A percentile compares a stretch with the other conserved stretches of the same genome.
These are phyloP conservation scores for Nigrospora osmanthi DNA, from an alignment of 2,329 filamentous ascomycete species.

Conservation along the genomic window DNA sequence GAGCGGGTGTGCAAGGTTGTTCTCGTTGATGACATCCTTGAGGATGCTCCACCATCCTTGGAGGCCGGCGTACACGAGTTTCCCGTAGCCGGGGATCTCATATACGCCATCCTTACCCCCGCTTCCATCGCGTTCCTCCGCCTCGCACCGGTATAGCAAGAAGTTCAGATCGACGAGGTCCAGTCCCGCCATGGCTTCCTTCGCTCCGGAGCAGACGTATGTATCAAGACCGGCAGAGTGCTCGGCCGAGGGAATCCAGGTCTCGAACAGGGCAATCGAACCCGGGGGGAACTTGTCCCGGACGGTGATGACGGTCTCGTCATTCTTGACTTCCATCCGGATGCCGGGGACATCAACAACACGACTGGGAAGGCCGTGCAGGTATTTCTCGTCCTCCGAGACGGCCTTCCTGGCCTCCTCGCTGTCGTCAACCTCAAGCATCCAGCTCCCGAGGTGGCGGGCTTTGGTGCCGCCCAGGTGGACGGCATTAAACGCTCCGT, in stretches of 20 bases:
- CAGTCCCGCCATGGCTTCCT: slow-evolving; percentile 67
- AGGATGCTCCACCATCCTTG: slow-evolving; percentile 98
- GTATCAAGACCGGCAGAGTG: slow-evolving; percentile 77
- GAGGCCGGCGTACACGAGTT: slow-evolving; percentile 88
- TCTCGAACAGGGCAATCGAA: slow-evolving; percentile 92
- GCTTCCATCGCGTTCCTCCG: slow-evolving; percentile 76
- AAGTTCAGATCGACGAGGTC: slow-evolving; percentile 83
- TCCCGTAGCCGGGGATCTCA: slow-evolving; percentile 73
- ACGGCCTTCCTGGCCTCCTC: slow-evolving; percentile 59
- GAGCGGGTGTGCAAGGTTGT: slow-evolving; percentile 86
- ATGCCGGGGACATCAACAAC: slow-evolving; percentile 70
- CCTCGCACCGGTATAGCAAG: slow-evolving; percentile 81
- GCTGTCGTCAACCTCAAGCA: slow-evolving; percentile 77
- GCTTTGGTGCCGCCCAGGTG: slow-evolving; percentile 77
- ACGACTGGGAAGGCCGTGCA: slow-evolving; percentile 78
- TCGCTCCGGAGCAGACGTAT: slow-evolving; percentile 76
- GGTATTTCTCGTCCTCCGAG: slow-evolving; percentile 58
- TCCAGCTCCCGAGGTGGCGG: slow-evolving; percentile 84
- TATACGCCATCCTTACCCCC: slow-evolving; percentile 81
- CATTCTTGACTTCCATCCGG: slow-evolving; percentile 60
- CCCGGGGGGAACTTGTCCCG: slow-evolving; percentile 83
- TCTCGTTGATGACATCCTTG: slow-evolving; percentile 75
- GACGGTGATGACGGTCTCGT: slow-evolving; percentile 73
- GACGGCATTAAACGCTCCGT: slow-evolving; percentile 72
- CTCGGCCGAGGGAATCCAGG: slow-evolving; percentile 85